Conservation (phyloP, 257 asterid genomes). For the Scutellaria barbata region DNA sequence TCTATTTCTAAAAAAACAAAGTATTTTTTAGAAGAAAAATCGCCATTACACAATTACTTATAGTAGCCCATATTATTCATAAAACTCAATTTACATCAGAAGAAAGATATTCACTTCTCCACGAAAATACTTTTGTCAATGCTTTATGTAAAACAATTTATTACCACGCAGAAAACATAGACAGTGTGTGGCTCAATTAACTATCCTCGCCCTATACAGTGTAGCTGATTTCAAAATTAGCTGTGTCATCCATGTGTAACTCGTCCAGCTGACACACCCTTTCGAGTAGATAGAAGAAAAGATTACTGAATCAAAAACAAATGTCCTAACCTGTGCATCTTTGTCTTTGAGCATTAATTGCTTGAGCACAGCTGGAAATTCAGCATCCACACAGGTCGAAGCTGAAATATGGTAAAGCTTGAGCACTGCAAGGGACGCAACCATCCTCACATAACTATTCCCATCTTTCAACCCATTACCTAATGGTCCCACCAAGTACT, state of each 20-base stretch:
- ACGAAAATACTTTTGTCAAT: constrained; percentile 5
- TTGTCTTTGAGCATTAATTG: constrained; percentile 91
- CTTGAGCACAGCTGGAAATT: constrained; percentile 80
- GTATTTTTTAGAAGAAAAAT: neutral
- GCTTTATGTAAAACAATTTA: neutral
- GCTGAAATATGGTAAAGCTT: constrained; percentile 88
- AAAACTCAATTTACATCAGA: constrained; percentile 10
- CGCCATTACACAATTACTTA: constrained; percentile 3
- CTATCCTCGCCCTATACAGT: neutral
- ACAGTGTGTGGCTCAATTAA: neutral
- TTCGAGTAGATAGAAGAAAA: constrained; percentile 6
- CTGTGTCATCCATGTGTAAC: neutral
- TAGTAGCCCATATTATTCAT: constrained; percentile 5
- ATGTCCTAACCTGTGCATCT: constrained; percentile 80
- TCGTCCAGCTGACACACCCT: neutral
- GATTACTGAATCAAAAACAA: constrained; percentile 18
- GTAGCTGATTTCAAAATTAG: constrained; percentile 19
- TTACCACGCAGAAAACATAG: neutral
- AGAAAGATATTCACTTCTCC: constrained; percentile 24
- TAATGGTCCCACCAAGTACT: constrained; percentile 94
- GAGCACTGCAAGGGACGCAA: constrained; percentile 88
- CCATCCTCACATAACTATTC: constrained; percentile 86
- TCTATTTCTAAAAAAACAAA: neutral
- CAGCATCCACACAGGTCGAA: constrained; percentile 93
- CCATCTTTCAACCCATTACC: constrained; percentile 89